Percentiles rank a stretch among this genome's conserved stretches.
phyloP scores from a whole-genome alignment of 257 asterid species.

The Thymus quinquecostatus region DNA sequence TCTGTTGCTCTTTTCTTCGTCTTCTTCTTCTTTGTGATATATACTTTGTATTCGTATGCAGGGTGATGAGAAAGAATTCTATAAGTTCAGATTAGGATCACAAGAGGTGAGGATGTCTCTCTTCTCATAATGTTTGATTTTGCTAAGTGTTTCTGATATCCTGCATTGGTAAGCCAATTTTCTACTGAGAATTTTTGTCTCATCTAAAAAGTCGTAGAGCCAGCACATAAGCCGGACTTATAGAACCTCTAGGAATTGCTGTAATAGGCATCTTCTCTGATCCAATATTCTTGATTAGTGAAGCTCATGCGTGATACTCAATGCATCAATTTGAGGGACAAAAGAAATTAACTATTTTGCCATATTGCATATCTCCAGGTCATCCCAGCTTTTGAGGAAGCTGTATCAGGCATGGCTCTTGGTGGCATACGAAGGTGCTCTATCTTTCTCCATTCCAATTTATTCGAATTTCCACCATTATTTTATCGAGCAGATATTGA shows the following conservation, averaged over 20 bases:
- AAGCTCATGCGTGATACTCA: not conserved
- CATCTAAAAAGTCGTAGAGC: not conserved
- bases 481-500: slow-evolving; percentile 5
- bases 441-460: slow-evolving; percentile 9
- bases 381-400: slow-evolving; percentile 97
- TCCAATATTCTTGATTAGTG: not conserved
- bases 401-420: slow-evolving; percentile 83
- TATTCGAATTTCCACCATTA: not conserved
- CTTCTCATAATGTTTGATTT: slow-evolving; percentile 3
- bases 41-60: slow-evolving; percentile 42
- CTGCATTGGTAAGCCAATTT: slow-evolving; percentile 9
- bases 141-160: slow-evolving; percentile 7
- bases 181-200: slow-evolving; percentile 4
- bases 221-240: not conserved
- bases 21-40: slow-evolving; percentile 24
- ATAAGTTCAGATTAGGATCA: slow-evolving; percentile 85
- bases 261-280: not conserved
- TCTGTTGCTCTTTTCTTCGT: slow-evolving; percentile 23
- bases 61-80: slow-evolving; percentile 95
- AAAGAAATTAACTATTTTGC: slow-evolving; percentile 22
- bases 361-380: slow-evolving; percentile 57
- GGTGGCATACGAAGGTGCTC: slow-evolving; percentile 90
- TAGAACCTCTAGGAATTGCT: not conserved
- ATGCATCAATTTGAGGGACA: not conserved
- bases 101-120: slow-evolving; percentile 60